Percentiles rank a stretch among this genome's conserved stretches.
These are phyloP conservation scores for Sugiyamaella lignohabitans DNA, from an alignment of 805 yeast genomes.

Conservation along the genomic window DNA sequence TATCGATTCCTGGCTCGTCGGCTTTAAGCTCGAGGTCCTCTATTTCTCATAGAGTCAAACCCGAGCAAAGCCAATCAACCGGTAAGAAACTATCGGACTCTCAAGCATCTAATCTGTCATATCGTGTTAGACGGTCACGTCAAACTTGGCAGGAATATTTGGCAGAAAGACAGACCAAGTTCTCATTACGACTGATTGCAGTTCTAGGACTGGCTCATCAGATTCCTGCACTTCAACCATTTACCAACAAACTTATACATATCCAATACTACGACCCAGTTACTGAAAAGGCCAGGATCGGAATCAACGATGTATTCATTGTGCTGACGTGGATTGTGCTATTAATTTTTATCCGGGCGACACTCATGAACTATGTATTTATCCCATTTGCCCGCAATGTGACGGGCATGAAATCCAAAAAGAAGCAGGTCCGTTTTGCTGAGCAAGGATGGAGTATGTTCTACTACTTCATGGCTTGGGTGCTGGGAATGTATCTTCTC, in stretches of 20 bases:
- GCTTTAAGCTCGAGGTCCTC: neutral
- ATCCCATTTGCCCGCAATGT: conserved; percentile 45
- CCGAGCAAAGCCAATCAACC: neutral
- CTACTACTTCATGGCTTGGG: conserved; percentile 52
- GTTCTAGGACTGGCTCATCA: conserved; percentile 24
- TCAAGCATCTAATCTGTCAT: neutral
- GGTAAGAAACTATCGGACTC: neutral
- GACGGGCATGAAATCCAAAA: conserved; percentile 40
- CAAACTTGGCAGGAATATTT: conserved; percentile 17
- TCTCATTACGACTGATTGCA: conserved; percentile 24
- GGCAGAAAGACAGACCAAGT: conserved; percentile 24
- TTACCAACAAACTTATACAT: conserved; percentile 35
- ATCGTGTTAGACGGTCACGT: neutral
- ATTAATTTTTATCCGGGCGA: conserved; percentile 52
- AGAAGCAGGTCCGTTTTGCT: conserved; percentile 61
- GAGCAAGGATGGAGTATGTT: conserved; percentile 79
- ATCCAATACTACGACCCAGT: conserved; percentile 36
- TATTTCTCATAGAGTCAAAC: no score
- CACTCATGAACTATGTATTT: conserved; percentile 51
- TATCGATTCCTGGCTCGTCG: conserved; percentile 3
- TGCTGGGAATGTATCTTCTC: conserved; percentile 53
- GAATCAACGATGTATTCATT: conserved; percentile 26
- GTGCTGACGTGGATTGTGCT: conserved; percentile 50
- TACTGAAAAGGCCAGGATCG: conserved; percentile 18
- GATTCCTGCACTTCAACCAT: conserved; percentile 27